Percentiles rank a stretch among this genome's conserved stretches.
Evolutionary conservation across 768 basidiomycete species (phyloP).

Genomic region (Leccinum olivaceopallidum): DNA sequence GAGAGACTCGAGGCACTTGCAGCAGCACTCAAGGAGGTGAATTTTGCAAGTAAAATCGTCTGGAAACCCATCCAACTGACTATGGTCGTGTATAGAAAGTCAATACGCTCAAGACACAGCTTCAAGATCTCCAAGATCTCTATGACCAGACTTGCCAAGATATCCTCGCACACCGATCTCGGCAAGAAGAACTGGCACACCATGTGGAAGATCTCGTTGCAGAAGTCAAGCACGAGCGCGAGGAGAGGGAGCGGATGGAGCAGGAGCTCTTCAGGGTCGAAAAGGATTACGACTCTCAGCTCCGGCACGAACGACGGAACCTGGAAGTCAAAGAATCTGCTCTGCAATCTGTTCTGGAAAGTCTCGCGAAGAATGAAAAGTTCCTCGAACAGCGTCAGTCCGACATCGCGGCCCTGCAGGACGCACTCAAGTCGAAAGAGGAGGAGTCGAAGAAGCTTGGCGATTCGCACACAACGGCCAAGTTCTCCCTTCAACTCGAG

Average conservation of each 20-base stretch:
- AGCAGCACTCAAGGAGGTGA: slow-evolving; percentile 78
- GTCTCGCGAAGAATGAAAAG: slow-evolving; percentile 61
- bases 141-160: slow-evolving; percentile 67
- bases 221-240: slow-evolving; percentile 59
- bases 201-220: slow-evolving; percentile 72
- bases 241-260: slow-evolving; percentile 54
- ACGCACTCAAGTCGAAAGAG: slow-evolving; percentile 69
- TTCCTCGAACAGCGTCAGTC: slow-evolving; percentile 70
- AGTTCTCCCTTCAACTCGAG: slow-evolving; percentile 88
- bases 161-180: slow-evolving; percentile 62
- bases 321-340: slow-evolving; percentile 73
- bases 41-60: slow-evolving; percentile 11
- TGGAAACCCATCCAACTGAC: not conserved
- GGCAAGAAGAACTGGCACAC: slow-evolving; percentile 75
- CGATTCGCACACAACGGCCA: slow-evolving; percentile 79
- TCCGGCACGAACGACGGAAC: slow-evolving; percentile 59
- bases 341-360: slow-evolving; percentile 60
- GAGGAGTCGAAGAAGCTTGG: slow-evolving; percentile 77
- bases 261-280: slow-evolving; percentile 57
- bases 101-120: slow-evolving; percentile 56
- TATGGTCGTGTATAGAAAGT: slow-evolving; percentile 57
- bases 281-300: slow-evolving; percentile 60
- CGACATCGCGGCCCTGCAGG: slow-evolving; percentile 75
- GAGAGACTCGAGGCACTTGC: slow-evolving; percentile 68
- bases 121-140: slow-evolving; percentile 62